These are phyloP conservation scores for Cladophialophora psammophila DNA, from an alignment of 2,329 filamentous ascomycete genomes.

Conservation along the genomic window DNA sequence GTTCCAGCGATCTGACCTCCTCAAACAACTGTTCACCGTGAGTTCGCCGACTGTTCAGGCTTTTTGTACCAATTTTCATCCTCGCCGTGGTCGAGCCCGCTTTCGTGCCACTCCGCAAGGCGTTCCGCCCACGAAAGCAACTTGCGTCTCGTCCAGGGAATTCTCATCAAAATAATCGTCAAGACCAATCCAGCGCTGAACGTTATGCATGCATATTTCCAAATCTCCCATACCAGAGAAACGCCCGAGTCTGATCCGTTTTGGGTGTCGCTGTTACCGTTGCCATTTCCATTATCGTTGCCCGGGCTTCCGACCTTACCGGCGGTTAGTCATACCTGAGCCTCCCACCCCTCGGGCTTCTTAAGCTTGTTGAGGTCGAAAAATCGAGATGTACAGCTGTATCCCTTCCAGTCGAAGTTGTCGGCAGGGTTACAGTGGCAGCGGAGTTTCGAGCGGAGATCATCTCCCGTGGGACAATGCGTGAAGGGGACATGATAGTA, in stretches of 20 bases:
- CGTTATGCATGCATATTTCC: constrained; percentile 32
- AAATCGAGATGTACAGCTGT: constrained; percentile 89
- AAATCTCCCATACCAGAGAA: constrained; percentile 30
- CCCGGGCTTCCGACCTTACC: constrained; percentile 21
- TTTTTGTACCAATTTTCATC: constrained; percentile 19
- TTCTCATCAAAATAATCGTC: constrained; percentile 34
- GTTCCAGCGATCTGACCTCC: background rate
- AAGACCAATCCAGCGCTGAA: constrained; percentile 32
- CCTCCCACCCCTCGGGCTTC: constrained; percentile 86
- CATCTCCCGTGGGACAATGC: constrained; percentile 91
- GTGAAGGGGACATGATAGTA: constrained; percentile 99
- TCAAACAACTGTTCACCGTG: background rate
- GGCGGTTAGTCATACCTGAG: constrained; percentile 58
- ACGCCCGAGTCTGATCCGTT: constrained; percentile 11
- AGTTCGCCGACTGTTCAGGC: background rate
- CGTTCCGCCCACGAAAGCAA: constrained; percentile 33
- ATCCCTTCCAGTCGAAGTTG: constrained; percentile 99
- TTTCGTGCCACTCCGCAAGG: constrained; percentile 40
- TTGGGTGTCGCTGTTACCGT: constrained; percentile 8
- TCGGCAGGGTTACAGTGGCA: constrained; percentile 95
- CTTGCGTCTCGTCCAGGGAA: constrained; percentile 40
- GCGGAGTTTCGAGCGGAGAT: constrained; percentile 81
- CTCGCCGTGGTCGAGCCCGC: constrained; percentile 19
- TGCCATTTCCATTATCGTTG: constrained; percentile 17
- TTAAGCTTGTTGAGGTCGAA: constrained; percentile 81